Percentiles rank a stretch among this genome's conserved stretches.
phyloP scores from a whole-genome alignment of 805 yeast genomes.

The Monosporozyma solicola region DNA sequence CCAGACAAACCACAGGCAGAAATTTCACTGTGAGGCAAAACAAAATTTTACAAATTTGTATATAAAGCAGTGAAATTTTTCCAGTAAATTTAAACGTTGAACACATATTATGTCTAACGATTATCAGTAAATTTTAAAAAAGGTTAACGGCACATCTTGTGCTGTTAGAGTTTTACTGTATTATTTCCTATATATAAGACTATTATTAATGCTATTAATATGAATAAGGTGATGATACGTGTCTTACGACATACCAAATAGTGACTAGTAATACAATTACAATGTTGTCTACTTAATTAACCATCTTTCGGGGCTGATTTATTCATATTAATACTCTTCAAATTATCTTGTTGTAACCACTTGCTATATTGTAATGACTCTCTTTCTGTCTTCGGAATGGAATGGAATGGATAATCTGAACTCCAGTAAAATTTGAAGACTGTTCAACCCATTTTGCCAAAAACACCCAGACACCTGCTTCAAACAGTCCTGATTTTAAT shows the following conservation, averaged over 20 bases:
- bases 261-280: conserved; percentile 30
- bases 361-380: too few relatives aligned
- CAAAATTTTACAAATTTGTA: too few relatives aligned
- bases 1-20: too few relatives aligned
- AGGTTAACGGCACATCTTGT: too few relatives aligned
- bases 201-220: background rate
- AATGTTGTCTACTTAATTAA: conserved; percentile 32
- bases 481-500: background rate
- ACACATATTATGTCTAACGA: too few relatives aligned
- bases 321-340: background rate
- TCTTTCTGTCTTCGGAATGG: too few relatives aligned
- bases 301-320: conserved; percentile 36
- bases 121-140: too few relatives aligned
- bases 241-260: conserved; percentile 24
- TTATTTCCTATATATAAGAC: background rate
- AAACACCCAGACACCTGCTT: background rate
- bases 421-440: too few relatives aligned
- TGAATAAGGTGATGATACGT: conserved; percentile 29
- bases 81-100: too few relatives aligned
- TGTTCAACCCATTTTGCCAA: too few relatives aligned
- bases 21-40: too few relatives aligned
- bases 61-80: background rate
- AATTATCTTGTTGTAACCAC: background rate
- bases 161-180: background rate
- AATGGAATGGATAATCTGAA: too few relatives aligned